Evolutionary conservation across 179 eudicot species (phyloP).

Genomic region (Amaranthus tricolor): DNA sequence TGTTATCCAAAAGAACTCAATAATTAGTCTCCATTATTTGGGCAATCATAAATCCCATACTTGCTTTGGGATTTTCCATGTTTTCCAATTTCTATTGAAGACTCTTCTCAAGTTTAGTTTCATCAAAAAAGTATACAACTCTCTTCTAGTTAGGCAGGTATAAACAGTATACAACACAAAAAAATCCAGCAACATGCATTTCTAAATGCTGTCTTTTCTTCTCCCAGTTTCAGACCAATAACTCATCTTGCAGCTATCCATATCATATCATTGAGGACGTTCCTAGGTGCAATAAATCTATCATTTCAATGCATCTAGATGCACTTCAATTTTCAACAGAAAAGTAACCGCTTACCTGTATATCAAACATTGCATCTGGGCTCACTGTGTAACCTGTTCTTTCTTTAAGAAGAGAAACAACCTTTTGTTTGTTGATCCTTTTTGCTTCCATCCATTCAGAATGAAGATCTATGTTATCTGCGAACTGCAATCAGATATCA

Average conservation of each 20-base stretch:
- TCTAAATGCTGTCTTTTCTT: no score
- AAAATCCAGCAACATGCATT: no score
- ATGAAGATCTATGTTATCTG: slow-evolving; percentile 48
- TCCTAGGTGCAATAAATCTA: slow-evolving; percentile 3
- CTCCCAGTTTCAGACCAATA: no score
- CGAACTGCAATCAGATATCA: slow-evolving; percentile 34
- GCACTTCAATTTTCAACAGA: not conserved
- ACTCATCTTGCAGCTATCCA: not conserved
- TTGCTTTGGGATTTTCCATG: no score
- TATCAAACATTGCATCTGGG: slow-evolving; percentile 62
- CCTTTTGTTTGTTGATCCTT: slow-evolving; percentile 41
- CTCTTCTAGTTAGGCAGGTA: no score
- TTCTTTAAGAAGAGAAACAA: slow-evolving; percentile 42
- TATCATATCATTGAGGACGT: not conserved
- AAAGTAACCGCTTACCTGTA: slow-evolving; percentile 36
- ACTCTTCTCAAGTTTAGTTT: no score
- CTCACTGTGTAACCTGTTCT: slow-evolving; percentile 57
- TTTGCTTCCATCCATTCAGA: slow-evolving; percentile 63
- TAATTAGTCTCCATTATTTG: no score
- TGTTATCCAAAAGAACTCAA: no score
- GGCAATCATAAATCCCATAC: no score
- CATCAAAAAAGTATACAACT: no score
- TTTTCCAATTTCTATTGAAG: no score
- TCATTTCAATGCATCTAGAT: slow-evolving; percentile 1
- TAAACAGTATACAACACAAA: no score